phyloP scores from a whole-genome alignment of 768 basidiomycete genomes.

The Pleurotus giganteus region DNA sequence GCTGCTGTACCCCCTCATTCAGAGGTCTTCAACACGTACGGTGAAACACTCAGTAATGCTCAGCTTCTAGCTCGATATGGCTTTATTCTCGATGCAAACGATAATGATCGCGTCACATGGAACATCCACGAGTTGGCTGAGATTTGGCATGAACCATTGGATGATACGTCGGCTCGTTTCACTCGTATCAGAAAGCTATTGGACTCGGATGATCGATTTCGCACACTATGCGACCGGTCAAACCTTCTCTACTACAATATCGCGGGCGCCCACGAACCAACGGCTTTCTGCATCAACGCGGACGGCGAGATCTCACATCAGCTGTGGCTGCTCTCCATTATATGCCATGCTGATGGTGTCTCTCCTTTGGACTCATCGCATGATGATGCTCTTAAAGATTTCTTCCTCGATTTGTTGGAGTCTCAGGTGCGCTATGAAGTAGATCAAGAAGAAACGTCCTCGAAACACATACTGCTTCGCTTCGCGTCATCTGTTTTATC shows the following conservation, averaged over 20 bases:
- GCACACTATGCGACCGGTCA: background rate
- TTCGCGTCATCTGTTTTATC: slow-evolving; percentile 18
- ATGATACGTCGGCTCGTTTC: slow-evolving; percentile 5
- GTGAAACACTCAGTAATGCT: slow-evolving; percentile 62
- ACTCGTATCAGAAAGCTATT: background rate
- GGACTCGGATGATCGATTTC: slow-evolving; percentile 1
- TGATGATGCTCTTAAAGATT: too few species aligned
- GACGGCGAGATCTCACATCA: slow-evolving; percentile 51
- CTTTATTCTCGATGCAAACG: slow-evolving; percentile 72
- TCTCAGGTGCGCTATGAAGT: too few species aligned
- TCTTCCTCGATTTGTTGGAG: too few species aligned
- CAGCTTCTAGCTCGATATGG: slow-evolving; percentile 69
- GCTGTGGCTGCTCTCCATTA: slow-evolving; percentile 44
- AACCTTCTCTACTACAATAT: background rate
- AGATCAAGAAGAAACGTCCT: too few species aligned
- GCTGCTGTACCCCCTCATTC: slow-evolving; percentile 42
- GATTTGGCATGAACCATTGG: slow-evolving; percentile 9
- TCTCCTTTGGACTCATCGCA: too few species aligned
- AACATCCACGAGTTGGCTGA: slow-evolving; percentile 28
- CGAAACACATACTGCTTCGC: too few species aligned
- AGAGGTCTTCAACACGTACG: slow-evolving; percentile 80
- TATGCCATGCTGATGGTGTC: too few species aligned
- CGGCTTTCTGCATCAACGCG: slow-evolving; percentile 37
- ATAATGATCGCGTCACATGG: slow-evolving; percentile 57
- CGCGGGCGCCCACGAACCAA: background rate